A percentile compares a stretch with the other conserved stretches of the same genome.
Conservation (phyloP, 1,284 basidiomycete species). For the Microbotryomycetes sp. region DNA sequence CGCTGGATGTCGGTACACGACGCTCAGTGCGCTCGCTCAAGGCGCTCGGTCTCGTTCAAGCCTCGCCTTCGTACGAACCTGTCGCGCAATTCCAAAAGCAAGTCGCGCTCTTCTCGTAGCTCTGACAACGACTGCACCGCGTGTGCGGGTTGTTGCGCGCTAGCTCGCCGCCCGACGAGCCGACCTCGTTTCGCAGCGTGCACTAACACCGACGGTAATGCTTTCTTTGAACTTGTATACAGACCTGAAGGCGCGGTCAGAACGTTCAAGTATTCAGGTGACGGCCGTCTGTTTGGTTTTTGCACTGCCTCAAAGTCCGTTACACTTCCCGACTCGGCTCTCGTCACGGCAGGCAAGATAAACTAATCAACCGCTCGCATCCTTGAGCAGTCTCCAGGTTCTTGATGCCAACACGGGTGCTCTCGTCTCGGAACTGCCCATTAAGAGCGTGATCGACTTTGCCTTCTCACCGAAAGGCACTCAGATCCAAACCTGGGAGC, state of each 20-base stretch:
- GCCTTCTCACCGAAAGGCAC: conserved; percentile 87
- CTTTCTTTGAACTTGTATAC: neutral
- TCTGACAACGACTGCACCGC: neutral
- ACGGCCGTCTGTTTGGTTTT: conserved; percentile 82
- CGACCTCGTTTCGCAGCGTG: neutral
- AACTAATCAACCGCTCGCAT: conserved; percentile 8
- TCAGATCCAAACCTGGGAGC: conserved; percentile 89
- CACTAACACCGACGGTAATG: neutral
- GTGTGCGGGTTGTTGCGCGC: neutral
- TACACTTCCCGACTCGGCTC: neutral
- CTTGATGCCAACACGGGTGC: conserved; percentile 66
- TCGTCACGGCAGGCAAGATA: no score
- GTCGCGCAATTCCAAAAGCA: conserved; percentile 57
- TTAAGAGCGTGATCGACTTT: conserved; percentile 55
- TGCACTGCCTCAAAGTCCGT: conserved; percentile 65
- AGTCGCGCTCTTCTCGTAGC: conserved; percentile 19
- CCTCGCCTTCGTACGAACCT: conserved; percentile 65
- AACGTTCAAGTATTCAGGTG: conserved; percentile 73
- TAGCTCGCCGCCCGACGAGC: neutral
- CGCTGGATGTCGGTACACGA: no score
- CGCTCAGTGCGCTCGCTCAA: conserved; percentile 94
- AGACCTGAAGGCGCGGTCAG: conserved; percentile 60
- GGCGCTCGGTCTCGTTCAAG: conserved; percentile 74
- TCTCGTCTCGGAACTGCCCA: conserved; percentile 58
- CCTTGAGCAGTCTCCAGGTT: conserved; percentile 56